phyloP scores from a whole-genome alignment of 1,284 basidiomycete species.

The Tilletiopsis washingtonensis region DNA sequence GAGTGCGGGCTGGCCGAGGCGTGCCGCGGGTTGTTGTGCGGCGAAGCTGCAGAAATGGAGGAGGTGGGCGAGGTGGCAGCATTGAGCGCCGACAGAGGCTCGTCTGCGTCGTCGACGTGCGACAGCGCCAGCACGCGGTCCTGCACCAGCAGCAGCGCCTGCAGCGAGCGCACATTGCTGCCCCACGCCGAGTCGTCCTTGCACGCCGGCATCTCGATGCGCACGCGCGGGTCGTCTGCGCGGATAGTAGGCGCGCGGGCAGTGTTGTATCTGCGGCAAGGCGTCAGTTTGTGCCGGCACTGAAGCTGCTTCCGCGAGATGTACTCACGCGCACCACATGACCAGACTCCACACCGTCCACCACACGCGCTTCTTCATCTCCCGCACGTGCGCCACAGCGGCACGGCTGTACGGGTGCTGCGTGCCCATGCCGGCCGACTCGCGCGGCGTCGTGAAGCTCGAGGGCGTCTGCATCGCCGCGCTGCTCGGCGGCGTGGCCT shows the following conservation, averaged over 20 bases:
- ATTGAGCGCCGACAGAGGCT: not conserved
- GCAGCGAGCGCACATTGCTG: conserved; percentile 27
- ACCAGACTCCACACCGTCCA: conserved; percentile 38
- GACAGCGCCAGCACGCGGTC: conserved; percentile 34
- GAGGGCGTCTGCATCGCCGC: too few species aligned
- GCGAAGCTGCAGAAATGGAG: not conserved
- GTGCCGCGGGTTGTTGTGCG: not conserved
- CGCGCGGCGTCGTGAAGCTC: too few species aligned
- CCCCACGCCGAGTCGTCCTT: conserved; percentile 21
- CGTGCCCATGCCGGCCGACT: too few species aligned
- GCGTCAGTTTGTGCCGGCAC: not conserved
- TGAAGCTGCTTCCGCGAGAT: not conserved
- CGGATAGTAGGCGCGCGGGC: conserved; percentile 35
- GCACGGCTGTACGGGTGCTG: too few species aligned
- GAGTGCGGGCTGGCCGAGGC: not conserved
- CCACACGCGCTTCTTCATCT: conserved; percentile 41
- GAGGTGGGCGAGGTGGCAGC: not conserved
- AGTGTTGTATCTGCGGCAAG: conserved; percentile 25
- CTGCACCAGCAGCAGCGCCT: conserved; percentile 32
- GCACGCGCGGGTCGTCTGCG: conserved; percentile 39
- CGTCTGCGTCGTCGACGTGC: conserved; percentile 11
- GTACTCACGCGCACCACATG: conserved; percentile 19
- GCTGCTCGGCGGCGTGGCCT: too few species aligned
- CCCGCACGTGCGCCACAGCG: conserved; percentile 18
- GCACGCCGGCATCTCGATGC: conserved; percentile 28